Percentiles rank a stretch among this genome's conserved stretches.
These are phyloP conservation scores for Dictyostelium firmibasis DNA, from an alignment of 78 protist genomes.

Conservation along the genomic window DNA sequence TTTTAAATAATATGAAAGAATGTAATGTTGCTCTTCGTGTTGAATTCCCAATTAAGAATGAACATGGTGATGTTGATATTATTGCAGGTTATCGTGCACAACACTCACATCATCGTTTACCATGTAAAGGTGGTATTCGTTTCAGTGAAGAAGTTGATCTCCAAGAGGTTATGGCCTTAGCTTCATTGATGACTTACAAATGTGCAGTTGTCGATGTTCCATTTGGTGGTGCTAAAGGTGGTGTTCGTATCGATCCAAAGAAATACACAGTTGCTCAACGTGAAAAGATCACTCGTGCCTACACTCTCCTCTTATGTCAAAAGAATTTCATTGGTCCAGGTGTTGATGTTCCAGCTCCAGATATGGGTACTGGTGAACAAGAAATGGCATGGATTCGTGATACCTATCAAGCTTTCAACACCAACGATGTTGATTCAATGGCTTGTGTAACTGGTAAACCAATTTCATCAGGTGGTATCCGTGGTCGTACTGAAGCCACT, in stretches of 20 bases:
- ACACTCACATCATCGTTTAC: conserved; percentile 93
- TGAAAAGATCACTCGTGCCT: conserved; percentile 93
- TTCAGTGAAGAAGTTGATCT: conserved; percentile 83
- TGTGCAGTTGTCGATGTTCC: conserved; percentile 96
- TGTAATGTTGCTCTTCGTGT: conserved; percentile 73
- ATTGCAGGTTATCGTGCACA: conserved; percentile 93
- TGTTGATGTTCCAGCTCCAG: conserved; percentile 95
- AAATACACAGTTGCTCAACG: conserved; percentile 89
- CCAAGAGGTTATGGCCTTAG: conserved; percentile 93
- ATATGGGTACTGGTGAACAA: conserved; percentile 94
- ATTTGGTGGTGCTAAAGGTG: conserved; percentile 97
- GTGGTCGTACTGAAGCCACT: conserved; percentile 96
- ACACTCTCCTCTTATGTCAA: conserved; percentile 87
- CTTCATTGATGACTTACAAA: conserved; percentile 94
- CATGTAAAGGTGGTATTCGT: conserved; percentile 95
- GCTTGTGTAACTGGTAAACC: conserved; percentile 97
- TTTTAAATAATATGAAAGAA: conserved; percentile 79
- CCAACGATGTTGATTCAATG: conserved; percentile 78
- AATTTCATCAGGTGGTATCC: conserved; percentile 90
- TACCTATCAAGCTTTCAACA: conserved; percentile 86
- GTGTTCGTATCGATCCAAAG: conserved; percentile 92
- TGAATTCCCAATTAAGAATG: conserved; percentile 85
- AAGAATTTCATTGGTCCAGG: conserved; percentile 94
- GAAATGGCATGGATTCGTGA: conserved; percentile 95
- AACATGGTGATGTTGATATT: conserved; percentile 68